These are phyloP conservation scores for Syzygium aqueum DNA, from an alignment of 345 rosid genomes.

Conservation along the genomic window DNA sequence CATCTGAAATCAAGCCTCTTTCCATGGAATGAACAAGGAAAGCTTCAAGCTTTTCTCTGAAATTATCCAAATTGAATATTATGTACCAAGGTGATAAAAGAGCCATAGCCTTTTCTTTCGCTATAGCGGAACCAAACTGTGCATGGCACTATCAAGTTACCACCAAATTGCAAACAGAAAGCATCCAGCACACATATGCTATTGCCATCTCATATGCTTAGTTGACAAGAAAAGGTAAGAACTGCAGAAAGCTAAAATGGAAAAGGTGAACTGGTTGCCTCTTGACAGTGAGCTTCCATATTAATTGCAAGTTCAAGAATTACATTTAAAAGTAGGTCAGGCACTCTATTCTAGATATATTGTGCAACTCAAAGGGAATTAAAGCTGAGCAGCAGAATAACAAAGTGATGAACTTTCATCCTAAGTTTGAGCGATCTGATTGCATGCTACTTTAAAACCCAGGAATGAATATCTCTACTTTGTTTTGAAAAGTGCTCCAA, in stretches of 20 bases:
- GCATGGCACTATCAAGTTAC: not conserved
- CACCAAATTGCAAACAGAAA: not conserved
- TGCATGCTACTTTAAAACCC: not conserved
- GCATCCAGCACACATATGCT: not conserved
- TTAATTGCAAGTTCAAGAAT: not conserved
- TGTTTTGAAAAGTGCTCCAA: not conserved
- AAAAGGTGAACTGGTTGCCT: not conserved
- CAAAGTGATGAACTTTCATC: not conserved
- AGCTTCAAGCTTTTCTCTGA: conserved; percentile 90
- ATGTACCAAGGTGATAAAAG: not conserved
- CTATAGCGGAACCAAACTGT: not conserved
- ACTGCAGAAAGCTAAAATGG: not conserved
- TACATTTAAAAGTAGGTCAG: not conserved
- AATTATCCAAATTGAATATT: conserved; percentile 5
- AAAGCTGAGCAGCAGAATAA: not conserved
- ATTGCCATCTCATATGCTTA: not conserved
- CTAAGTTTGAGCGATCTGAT: not conserved
- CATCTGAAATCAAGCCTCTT: conserved; percentile 81
- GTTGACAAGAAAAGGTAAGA: not conserved
- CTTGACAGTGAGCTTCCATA: not conserved
- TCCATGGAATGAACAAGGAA: conserved; percentile 72
- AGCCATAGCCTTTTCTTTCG: not conserved
- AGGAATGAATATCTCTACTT: not conserved
- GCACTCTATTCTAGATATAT: not conserved
- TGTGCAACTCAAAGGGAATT: not conserved